Evolutionary conservation across 306 rosid species (phyloP), one percentile per base, ranked within the genome.

Genomic region (Vigna unguiculata): DNA sequence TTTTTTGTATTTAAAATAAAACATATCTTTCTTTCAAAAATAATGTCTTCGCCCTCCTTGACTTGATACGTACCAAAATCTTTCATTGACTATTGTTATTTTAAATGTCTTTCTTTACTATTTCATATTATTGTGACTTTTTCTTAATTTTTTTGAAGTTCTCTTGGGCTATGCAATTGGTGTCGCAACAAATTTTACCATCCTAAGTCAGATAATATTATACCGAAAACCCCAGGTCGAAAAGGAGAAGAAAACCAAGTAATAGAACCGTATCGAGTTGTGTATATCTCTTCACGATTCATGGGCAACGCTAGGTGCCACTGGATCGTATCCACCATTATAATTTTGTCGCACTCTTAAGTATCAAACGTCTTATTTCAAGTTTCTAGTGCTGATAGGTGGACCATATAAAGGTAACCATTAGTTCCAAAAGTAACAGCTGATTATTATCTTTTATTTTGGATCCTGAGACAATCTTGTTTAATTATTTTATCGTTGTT

Each of bases 111-210:
- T 19, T 20, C 32, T 28, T 53, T 9, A 4, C 19, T 58, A 34
- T 54, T 74, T 34, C 36, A 13, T 53, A 48, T 57, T 10, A 10
- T 25, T 49, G 52, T 41, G 77, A 30, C 69, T 41, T 81, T 77
- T 75, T 83, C 92, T 84, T 87, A 40, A 88, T 67, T 80, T 51
- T 55, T 77, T 69, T 34, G 62, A 77, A 95, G 99, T 95, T 78
- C 57, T 95, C n/a, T 5, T 89, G 88, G 99, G 99, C 78, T 92
- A 92, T 22, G 91, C 73, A 32, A 78, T 92, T 79, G 93, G 97
- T 22, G 75, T 90, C 49, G 90, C 87, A 12, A 95, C 97, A 74
- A 92, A 95, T 74, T 84, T 86, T 58, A 78, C 90, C 77, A 81
- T 95, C 80, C 73, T 95, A 73, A 87, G 92, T 85, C 99, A 90